A percentile compares a stretch with the other conserved stretches of the same genome.
Evolutionary conservation across 768 basidiomycete genomes (phyloP).

Genomic region (Suillus americanus): DNA sequence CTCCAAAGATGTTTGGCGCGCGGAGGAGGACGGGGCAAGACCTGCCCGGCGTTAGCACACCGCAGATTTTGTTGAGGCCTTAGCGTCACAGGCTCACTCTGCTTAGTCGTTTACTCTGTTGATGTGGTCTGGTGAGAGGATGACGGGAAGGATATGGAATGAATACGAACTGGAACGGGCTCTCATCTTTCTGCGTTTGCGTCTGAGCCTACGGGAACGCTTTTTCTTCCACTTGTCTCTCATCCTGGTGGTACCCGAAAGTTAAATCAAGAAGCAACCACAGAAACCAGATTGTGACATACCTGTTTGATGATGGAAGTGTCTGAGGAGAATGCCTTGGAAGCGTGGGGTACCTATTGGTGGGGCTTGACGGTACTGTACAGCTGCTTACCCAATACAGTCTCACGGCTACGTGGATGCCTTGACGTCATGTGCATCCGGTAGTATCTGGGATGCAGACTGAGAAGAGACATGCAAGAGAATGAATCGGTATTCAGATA

Average conservation of each 20-base stretch:
- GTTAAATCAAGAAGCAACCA: neutral
- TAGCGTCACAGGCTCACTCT: constrained; percentile 29
- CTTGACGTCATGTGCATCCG: no score
- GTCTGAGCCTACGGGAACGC: constrained; percentile 87
- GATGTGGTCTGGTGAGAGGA: constrained; percentile 2
- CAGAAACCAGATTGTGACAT: neutral
- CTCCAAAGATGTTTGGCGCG: constrained; percentile 1
- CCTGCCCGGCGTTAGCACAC: constrained; percentile 6
- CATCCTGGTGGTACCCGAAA: constrained; percentile 49
- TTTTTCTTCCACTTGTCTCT: constrained; percentile 99
- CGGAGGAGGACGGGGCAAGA: constrained; percentile 6
- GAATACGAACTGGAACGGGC: constrained; percentile 82
- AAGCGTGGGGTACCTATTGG: constrained; percentile 16
- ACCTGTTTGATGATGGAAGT: constrained; percentile 33
- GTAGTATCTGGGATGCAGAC: no score
- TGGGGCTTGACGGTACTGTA: constrained; percentile 37
- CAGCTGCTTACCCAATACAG: constrained; percentile 28
- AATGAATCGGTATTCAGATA: neutral
- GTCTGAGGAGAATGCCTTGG: constrained; percentile 21
- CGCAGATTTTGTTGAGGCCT: constrained; percentile 1
- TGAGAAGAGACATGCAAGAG: no score
- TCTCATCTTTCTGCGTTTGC: constrained; percentile 96
- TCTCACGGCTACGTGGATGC: constrained; percentile 11
- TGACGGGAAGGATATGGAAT: neutral
- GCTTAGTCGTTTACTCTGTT: constrained; percentile 37